Evolutionary conservation across 2,329 filamentous ascomycete species (phyloP), one percentile per base, ranked within the genome.

Genomic region (Talaromyces sp.): DNA sequence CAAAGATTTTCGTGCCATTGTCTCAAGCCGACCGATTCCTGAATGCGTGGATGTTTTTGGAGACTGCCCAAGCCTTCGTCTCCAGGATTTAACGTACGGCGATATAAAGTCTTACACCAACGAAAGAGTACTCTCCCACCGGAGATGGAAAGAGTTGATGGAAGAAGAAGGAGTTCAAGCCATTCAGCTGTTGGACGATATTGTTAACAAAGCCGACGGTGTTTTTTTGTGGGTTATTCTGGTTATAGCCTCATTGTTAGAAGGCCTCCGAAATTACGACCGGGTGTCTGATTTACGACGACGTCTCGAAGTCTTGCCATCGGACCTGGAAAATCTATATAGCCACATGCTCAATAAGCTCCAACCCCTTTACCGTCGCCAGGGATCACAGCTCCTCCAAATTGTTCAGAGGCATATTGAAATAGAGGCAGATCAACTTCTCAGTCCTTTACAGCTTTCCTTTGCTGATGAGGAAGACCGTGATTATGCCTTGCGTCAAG

Each of bases 161-260:
- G 30, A 32, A 32, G 30, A 32, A 32, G 19, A 44, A 44, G 39
- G 39, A 1, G 42, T 61, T 28, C 13, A 62, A 9, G 49, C 49
- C 7, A 7, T 25, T 19, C 32, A 65, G 0, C 22, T 67, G 7
- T 52, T 61, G 1, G 22, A 55, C 2, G 32, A 63, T 2, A 39
- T 65, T 44, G 58, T 60, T 2, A 2, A 39, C 4, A 42, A 22
- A n/a, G 47, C 68, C 2, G 47, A 65, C n/a, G 65, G 69, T 3
- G 69, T 71, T 2, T 71, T 70, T 52, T 60, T 71, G 0, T 70
- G 69, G 69, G 66, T 67, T 7, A 22, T 32, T 11, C 63, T 71
- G 13, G 69, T 68, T 32, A 59, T 70, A 0, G 55, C 57, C 4
- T 66, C 67, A 6, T 59, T 71, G 2, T 57, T 69, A 17, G 58